Evolutionary conservation across 1,284 basidiomycete species (phyloP).

Genomic region (Hymenochaete sp.): DNA sequence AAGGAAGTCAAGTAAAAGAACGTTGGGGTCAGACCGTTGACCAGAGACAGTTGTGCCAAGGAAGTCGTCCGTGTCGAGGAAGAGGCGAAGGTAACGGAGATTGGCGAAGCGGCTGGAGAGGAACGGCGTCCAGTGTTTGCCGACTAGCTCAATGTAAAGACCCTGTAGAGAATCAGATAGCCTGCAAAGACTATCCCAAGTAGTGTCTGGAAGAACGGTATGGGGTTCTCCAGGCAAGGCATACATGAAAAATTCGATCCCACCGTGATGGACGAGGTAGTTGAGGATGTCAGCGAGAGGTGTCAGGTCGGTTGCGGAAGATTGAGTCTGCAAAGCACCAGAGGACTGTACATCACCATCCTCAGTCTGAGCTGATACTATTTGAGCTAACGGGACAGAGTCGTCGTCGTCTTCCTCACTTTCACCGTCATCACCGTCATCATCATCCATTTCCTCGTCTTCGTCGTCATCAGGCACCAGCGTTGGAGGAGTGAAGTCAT

Average conservation of each 20-base stretch:
- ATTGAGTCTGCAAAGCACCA: too few species aligned
- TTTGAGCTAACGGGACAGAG: background rate
- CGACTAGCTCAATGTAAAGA: constrained; percentile 8
- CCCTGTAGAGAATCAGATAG: constrained; percentile 8
- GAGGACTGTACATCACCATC: too few species aligned
- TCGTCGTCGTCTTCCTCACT: background rate
- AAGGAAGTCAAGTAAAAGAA: constrained; percentile 6
- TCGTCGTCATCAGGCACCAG: constrained; percentile 1
- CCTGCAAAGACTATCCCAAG: constrained; percentile 2
- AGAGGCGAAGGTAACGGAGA: constrained; percentile 7
- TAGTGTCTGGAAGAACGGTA: background rate
- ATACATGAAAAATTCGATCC: constrained; percentile 13
- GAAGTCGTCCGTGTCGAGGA: constrained; percentile 9
- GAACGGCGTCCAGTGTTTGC: constrained; percentile 6
- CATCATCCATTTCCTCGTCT: background rate
- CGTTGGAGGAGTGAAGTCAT: too few species aligned
- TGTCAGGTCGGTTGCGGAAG: background rate
- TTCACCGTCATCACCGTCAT: background rate
- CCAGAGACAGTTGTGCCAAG: too few species aligned
- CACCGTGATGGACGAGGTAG: constrained; percentile 3
- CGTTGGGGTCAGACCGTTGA: constrained; percentile 3
- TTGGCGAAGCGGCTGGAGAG: constrained; percentile 5
- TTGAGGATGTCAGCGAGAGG: constrained; percentile 1
- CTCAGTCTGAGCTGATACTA: background rate
- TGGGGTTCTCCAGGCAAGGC: constrained; percentile 11